Evolutionary conservation across 768 basidiomycete genomes (phyloP).

Genomic region (Termitomyces sp.): DNA sequence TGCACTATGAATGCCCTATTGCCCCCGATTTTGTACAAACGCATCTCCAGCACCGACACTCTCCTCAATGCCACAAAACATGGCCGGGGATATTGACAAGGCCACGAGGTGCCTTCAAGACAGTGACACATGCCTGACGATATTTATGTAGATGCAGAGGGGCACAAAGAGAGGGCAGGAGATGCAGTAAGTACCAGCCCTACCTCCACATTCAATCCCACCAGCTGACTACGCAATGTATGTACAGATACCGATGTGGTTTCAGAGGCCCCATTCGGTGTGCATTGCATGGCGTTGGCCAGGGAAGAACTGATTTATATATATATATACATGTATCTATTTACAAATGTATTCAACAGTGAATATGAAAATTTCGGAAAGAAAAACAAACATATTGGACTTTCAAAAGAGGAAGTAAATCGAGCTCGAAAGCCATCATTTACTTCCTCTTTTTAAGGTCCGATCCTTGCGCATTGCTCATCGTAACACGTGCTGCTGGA

Average conservation of each 20-base stretch:
- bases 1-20: neutral
- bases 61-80: too few relatives aligned
- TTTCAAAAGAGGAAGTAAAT: too few relatives aligned
- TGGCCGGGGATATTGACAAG: conserved; percentile 70
- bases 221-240: conserved; percentile 77
- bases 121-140: conserved; percentile 70
- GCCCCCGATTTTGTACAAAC: conserved; percentile 9
- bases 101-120: conserved; percentile 89
- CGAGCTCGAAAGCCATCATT: too few relatives aligned
- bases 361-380: too few relatives aligned
- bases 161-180: conserved; percentile 1
- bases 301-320: conserved; percentile 73
- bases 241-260: conserved; percentile 91
- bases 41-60: conserved; percentile 27
- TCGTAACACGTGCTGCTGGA: too few relatives aligned
- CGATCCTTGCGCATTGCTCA: too few relatives aligned
- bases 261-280: conserved; percentile 88
- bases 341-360: too few relatives aligned
- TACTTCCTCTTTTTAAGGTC: too few relatives aligned
- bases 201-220: conserved; percentile 51
- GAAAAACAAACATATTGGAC: too few relatives aligned
- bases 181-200: neutral
- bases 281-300: conserved; percentile 93
- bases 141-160: too few relatives aligned
- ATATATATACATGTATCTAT: too few relatives aligned